Percentiles rank a stretch among this genome's conserved stretches.
phyloP scores from a whole-genome alignment of 1,139 yeast species.

The Saccharomyces pastorianus region DNA sequence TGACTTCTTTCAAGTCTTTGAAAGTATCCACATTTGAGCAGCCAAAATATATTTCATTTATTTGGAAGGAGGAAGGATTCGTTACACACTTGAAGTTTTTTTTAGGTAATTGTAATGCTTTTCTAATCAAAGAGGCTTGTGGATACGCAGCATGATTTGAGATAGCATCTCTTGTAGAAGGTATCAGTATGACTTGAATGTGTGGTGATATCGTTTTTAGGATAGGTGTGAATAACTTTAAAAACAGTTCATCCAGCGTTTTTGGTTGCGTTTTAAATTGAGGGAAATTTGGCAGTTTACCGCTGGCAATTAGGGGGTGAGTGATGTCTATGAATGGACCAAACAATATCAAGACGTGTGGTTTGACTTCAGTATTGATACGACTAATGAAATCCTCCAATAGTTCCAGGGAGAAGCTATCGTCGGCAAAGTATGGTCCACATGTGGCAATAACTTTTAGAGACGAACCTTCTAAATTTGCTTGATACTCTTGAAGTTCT shows the following conservation, averaged over 20 bases:
- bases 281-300: slow-evolving; percentile 40
- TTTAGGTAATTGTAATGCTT: slow-evolving; percentile 55
- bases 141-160: slow-evolving; percentile 82
- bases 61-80: slow-evolving; percentile 74
- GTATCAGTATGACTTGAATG: slow-evolving; percentile 61
- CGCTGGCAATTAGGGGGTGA: slow-evolving; percentile 54
- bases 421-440: slow-evolving; percentile 54
- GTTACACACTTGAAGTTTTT: slow-evolving; percentile 63
- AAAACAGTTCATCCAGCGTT: slow-evolving; percentile 69
- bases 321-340: slow-evolving; percentile 83
- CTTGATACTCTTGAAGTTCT: slow-evolving; percentile 41
- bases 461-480: slow-evolving; percentile 29
- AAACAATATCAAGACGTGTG: slow-evolving; percentile 62
- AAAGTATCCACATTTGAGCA: slow-evolving; percentile 71
- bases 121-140: slow-evolving; percentile 69
- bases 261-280: slow-evolving; percentile 32
- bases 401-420: slow-evolving; percentile 39
- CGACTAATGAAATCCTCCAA: slow-evolving; percentile 49
- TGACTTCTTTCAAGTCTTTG: slow-evolving; percentile 61
- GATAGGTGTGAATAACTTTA: slow-evolving; percentile 50
- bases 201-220: slow-evolving; percentile 47
- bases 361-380: slow-evolving; percentile 52
- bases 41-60: slow-evolving; percentile 70
- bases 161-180: slow-evolving; percentile 62
- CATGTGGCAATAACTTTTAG: slow-evolving; percentile 42